Evolutionary conservation across 768 basidiomycete genomes (phyloP).

Genomic region (Mycena pura): DNA sequence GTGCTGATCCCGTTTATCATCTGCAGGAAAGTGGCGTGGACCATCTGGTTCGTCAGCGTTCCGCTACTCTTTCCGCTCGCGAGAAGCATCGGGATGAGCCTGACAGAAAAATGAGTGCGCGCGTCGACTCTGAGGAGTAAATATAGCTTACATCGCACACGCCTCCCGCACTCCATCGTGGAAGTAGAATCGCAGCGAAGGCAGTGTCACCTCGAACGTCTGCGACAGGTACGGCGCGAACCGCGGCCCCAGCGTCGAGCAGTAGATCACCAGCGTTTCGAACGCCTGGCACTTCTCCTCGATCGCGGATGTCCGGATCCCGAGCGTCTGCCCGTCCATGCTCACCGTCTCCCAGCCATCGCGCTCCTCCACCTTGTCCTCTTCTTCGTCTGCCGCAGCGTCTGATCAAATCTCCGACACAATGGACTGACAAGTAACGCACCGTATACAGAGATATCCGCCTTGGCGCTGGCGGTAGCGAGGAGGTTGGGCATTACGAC

Average conservation of each 20-base stretch:
- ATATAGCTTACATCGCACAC: constrained; percentile 60
- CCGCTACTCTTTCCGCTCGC: constrained; percentile 69
- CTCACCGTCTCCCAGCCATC: constrained; percentile 83
- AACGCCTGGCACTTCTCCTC: constrained; percentile 91
- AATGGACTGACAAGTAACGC: constrained; percentile 24
- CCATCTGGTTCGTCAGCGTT: constrained; percentile 72
- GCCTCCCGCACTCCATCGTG: constrained; percentile 88
- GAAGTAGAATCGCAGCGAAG: constrained; percentile 76
- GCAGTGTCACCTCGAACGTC: constrained; percentile 74
- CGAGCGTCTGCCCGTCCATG: constrained; percentile 79
- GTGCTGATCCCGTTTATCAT: constrained; percentile 65
- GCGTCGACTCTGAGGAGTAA: background rate
- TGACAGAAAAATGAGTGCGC: constrained; percentile 32
- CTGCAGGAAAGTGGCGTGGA: constrained; percentile 69
- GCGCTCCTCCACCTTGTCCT: constrained; percentile 59
- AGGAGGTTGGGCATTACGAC: constrained; percentile 85
- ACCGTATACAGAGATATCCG: constrained; percentile 80
- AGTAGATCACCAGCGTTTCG: constrained; percentile 85
- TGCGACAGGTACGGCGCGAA: constrained; percentile 80
- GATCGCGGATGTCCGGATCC: constrained; percentile 79
- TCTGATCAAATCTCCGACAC: background rate
- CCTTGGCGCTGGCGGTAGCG: constrained; percentile 78
- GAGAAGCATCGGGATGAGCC: constrained; percentile 76
- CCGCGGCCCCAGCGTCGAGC: constrained; percentile 65
- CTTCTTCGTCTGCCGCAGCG: constrained; percentile 53